Base-by-base conservation (phyloP, 768 basidiomycete species). In the Galerina sulciceps region DNA sequence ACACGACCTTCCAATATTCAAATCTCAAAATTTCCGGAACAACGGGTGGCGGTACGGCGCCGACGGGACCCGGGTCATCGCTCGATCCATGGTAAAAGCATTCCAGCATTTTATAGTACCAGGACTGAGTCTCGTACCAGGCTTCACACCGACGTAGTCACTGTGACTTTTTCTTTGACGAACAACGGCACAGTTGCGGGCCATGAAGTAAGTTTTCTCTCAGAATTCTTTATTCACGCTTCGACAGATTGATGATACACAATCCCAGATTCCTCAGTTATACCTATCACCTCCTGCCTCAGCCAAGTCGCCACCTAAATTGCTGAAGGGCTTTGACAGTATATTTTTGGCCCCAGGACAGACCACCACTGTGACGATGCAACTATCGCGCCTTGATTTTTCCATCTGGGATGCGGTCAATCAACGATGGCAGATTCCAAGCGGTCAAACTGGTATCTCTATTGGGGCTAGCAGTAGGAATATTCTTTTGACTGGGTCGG, bases 321-420 rank as follows among this genome's bases (percentile, higher is more conserved):
- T 76, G 45, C 71, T 87, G 51, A 84, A 84, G 67, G 85, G 85
- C 14, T 87, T 87, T 61, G 83, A 85, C 65, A 79, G 77, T 49
- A 66, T 85, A 34, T 80, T 72, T 61, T 67, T 83, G 50, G 64
- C 64, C 1, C 77, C 80, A 0, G 81, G 80, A 10, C 73, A 81
- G 60, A 79, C 77, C 26, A 75, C 72, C 54, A 76, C 69, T 3
- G 82, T 84, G 17, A 77, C 77, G 6, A 67, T 85, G 61, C 64
- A 76, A 47, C 73, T 86, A 18, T 78, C 81, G 4, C 76, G 82
- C 17, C 81, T 81, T 57, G 80, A 83, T 61, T 74, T 86, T 45
- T 78, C 82, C 0, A 76, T 83, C 13, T 89, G 83, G 83, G 77
- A 84, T 64, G 81, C 83, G 18, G 70, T 69, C 11, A 71, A 71